Base-by-base conservation (phyloP, 1,139 yeast genomes). In the Yamadazyma conglobata region DNA sequence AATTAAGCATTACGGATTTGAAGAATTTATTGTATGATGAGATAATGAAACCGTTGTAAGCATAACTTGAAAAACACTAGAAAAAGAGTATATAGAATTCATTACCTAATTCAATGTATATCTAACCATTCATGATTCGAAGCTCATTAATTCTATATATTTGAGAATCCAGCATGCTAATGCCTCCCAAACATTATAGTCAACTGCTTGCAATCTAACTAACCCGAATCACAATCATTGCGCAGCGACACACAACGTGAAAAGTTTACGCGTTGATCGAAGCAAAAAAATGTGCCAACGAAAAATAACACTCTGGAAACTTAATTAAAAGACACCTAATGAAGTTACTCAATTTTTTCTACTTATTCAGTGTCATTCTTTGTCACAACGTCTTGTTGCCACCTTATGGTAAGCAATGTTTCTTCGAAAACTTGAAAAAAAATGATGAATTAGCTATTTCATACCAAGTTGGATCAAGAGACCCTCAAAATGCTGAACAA, bases 401-500 rank as follows among this genome's bases (percentile, higher is more conserved):
- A n/a, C 79, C 96, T 15, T 71, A 81, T 50, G 93, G 95, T 19
- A 82, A 81, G 52, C 83, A 84, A 55, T 91, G 98, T 60, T 91
- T 87, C 61, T 86, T 73, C 51, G 98, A 91, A 56, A 72, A 72
- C 36, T 72, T 91, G 62, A 84, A 79, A 54, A 70, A 70, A 47
- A 85, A 86, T 45, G 98, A 91, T 60, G 89, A 85, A 58, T 68
- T 91, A 48, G 85, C 95, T 15, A 80, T 91, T 39, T 74, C 88
- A 32, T 91, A 83, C 74, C 98, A 91, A 64, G 94, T 86, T 28
- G 97, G 97, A 40, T 87, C 91, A 50, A 77, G 96, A 60, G 82
- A 86, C 52, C 83, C 89, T 27, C 69, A 70, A 43, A 77, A 89
- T 33, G 73, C 84, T 24, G 86, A 81, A 42, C 96, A 88, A 58